phyloP scores from a whole-genome alignment of 2,329 filamentous ascomycete species.

The Monosporascus sp. region DNA sequence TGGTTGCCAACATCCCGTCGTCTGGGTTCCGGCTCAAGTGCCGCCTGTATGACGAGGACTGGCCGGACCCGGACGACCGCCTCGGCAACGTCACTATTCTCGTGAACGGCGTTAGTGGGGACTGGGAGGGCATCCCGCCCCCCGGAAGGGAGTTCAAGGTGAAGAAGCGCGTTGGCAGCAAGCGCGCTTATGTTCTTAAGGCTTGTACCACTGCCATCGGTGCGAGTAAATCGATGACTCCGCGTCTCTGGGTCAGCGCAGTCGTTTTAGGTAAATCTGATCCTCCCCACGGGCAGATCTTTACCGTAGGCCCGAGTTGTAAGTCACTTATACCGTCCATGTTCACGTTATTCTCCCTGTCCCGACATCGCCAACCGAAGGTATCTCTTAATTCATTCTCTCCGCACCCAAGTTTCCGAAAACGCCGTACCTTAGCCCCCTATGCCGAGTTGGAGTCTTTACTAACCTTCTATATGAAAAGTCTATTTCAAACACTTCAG shows the following conservation, averaged over 20 bases:
- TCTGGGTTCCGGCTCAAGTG: conserved; percentile 81
- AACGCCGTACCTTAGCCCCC: no score
- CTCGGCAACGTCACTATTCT: conserved; percentile 78
- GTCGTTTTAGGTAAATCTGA: conserved; percentile 73
- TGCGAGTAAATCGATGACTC: conserved; percentile 60
- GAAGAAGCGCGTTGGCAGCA: conserved; percentile 81
- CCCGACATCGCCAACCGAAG: no score
- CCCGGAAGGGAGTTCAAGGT: conserved; percentile 57
- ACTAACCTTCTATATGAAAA: conserved; percentile 8
- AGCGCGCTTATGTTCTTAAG: conserved; percentile 74
- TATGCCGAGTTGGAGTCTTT: no score
- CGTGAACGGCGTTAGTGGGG: conserved; percentile 52
- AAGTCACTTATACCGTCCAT: neutral
- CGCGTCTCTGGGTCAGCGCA: conserved; percentile 66
- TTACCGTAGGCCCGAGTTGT: conserved; percentile 68
- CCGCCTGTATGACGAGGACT: conserved; percentile 85
- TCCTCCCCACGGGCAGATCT: conserved; percentile 62
- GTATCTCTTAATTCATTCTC: no score
- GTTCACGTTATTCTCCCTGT: no score
- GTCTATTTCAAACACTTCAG: conserved; percentile 78
- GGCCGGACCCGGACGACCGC: conserved; percentile 77
- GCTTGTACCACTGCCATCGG: conserved; percentile 60
- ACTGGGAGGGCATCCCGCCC: conserved; percentile 64
- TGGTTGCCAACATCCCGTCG: conserved; percentile 78
- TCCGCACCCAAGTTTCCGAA: no score